These are phyloP conservation scores for Colletotrichum trifolii DNA, from an alignment of 2,329 filamentous ascomycete genomes.

Conservation along the genomic window DNA sequence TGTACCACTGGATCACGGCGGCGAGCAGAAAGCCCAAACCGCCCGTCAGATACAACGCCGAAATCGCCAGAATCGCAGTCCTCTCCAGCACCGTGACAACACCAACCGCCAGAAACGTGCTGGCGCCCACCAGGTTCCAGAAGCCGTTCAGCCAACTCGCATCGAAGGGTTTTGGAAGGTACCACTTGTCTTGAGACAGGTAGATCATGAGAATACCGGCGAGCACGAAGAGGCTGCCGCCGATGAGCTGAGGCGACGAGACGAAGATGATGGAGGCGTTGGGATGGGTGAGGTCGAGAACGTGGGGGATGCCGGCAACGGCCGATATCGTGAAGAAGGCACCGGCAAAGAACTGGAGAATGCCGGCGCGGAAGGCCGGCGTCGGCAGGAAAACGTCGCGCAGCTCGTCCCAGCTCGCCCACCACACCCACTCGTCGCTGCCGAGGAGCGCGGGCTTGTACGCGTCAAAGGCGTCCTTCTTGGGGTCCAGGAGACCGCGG, in stretches of 20 bases:
- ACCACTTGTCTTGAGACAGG: constrained; percentile 31
- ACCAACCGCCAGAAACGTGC: constrained; percentile 23
- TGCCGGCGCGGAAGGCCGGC: constrained; percentile 25
- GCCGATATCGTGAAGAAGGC: constrained; percentile 27
- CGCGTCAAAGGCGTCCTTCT: constrained; percentile 24
- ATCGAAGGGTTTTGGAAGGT: constrained; percentile 17
- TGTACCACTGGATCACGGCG: constrained; percentile 33
- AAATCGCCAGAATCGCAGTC: constrained; percentile 9
- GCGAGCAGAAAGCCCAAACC: constrained; percentile 26
- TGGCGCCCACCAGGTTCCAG: constrained; percentile 32
- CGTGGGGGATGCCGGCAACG: constrained; percentile 20
- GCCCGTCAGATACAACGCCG: constrained; percentile 21
- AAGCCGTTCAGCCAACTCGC: constrained; percentile 34
- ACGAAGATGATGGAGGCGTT: constrained; percentile 26
- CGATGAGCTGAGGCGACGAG: constrained; percentile 27
- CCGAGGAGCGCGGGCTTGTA: constrained; percentile 29
- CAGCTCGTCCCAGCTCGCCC: constrained; percentile 21
- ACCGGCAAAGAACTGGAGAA: constrained; percentile 25
- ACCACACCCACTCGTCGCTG: constrained; percentile 32
- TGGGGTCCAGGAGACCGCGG: constrained; percentile 16
- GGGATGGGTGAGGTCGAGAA: constrained; percentile 28
- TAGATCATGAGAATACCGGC: constrained; percentile 25
- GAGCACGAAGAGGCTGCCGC: constrained; percentile 28
- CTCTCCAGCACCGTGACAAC: constrained; percentile 19
- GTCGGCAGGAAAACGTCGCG: constrained; percentile 14